phyloP scores from a whole-genome alignment of 805 yeast species.

The Sungouiozyma ichnusensis region DNA sequence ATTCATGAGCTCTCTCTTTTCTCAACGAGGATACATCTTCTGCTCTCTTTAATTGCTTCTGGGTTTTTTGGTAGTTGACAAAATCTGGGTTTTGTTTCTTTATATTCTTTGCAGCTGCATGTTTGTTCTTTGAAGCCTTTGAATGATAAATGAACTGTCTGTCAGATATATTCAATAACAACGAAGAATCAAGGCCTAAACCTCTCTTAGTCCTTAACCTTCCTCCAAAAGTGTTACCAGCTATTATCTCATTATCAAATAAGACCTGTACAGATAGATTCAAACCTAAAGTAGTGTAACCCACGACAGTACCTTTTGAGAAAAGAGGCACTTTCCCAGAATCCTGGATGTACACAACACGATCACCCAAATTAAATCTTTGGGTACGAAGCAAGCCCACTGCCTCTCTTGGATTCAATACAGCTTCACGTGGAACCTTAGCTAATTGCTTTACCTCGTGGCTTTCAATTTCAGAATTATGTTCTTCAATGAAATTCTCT shows the following conservation, averaged over 20 bases:
- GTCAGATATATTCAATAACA: conserved; percentile 66
- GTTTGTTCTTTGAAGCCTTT: conserved; percentile 40
- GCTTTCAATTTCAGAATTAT: conserved; percentile 36
- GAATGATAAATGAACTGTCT: conserved; percentile 71
- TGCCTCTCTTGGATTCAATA: conserved; percentile 66
- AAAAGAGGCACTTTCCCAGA: conserved; percentile 85
- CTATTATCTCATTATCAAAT: conserved; percentile 73
- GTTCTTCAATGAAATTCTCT: conserved; percentile 48
- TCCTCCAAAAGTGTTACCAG: conserved; percentile 77
- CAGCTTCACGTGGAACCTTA: conserved; percentile 77
- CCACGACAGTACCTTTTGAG: conserved; percentile 83
- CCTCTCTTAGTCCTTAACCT: conserved; percentile 74
- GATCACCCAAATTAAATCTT: conserved; percentile 74
- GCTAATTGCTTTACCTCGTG: conserved; percentile 47
- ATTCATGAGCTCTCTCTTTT: conserved; percentile 32
- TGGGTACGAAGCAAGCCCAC: conserved; percentile 64
- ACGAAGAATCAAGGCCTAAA: conserved; percentile 66
- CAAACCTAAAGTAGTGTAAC: conserved; percentile 51
- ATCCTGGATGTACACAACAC: conserved; percentile 74
- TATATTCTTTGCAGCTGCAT: conserved; percentile 8
- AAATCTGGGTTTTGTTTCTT: neutral
- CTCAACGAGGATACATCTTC: conserved; percentile 19
- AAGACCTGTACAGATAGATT: conserved; percentile 56
- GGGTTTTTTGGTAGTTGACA: neutral
- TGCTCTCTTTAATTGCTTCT: conserved; percentile 10